Conservation (phyloP, 495 filamentous ascomycete species). For the Endocarpon pusillum region DNA sequence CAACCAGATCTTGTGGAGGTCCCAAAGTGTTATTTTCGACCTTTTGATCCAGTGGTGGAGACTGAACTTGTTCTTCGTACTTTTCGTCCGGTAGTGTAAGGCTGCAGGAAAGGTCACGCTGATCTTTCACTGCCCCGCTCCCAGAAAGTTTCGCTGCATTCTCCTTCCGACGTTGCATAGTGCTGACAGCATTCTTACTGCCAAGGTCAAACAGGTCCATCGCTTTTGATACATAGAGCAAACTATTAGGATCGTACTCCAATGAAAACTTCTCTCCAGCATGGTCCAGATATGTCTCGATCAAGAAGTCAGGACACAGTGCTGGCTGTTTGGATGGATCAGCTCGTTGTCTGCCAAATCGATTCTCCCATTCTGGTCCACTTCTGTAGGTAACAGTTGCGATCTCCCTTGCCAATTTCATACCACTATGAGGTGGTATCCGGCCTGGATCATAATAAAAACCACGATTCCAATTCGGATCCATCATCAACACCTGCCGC, state of each 20-base stretch:
- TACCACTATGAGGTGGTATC: slow-evolving; percentile 83
- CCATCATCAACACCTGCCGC: slow-evolving; percentile 96
- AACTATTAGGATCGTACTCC: slow-evolving; percentile 93
- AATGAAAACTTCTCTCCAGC: slow-evolving; percentile 97
- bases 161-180: slow-evolving; percentile 27
- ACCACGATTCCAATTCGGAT: slow-evolving; percentile 91
- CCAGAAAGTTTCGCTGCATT: slow-evolving; percentile 29
- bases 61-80: slow-evolving; percentile 59
- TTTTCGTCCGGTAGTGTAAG: slow-evolving; percentile 72
- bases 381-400: slow-evolving; percentile 95
- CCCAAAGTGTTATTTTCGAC: too few relatives aligned
- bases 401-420: slow-evolving; percentile 96
- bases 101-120: slow-evolving; percentile 41
- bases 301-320: slow-evolving; percentile 89
- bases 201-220: slow-evolving; percentile 98
- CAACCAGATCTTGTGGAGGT: slow-evolving; percentile 62
- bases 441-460: slow-evolving; percentile 72
- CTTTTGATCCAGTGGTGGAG: slow-evolving; percentile 14
- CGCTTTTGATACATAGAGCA: slow-evolving; percentile 93
- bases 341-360: slow-evolving; percentile 77
- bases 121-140: slow-evolving; percentile 5
- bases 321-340: slow-evolving; percentile 77
- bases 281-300: slow-evolving; percentile 97
- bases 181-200: slow-evolving; percentile 38
- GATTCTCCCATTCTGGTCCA: slow-evolving; percentile 93